Base-by-base conservation (phyloP, 2,329 filamentous ascomycete genomes). In the Monosporascus sp. region DNA sequence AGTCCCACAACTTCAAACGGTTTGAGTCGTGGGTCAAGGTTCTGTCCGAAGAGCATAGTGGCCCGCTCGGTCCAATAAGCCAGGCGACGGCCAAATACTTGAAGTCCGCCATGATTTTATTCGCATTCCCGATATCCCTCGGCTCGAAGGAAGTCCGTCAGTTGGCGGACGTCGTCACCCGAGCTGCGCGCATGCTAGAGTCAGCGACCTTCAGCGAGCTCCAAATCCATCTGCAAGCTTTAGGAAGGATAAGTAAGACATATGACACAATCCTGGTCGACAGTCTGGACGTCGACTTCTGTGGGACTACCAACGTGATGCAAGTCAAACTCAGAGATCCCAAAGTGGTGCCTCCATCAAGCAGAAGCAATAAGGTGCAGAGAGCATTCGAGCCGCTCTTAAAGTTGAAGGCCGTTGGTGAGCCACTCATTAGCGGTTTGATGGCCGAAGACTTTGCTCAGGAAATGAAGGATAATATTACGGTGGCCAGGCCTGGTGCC, bases 341-440 rank as follows among this genome's bases (percentile, higher is more conserved):
- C 14, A 18, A 18, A 17, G 26, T 51, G 17, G 31, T 20, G 38
- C 18, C 40, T 15, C 49, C 40, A 15, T 44, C 14, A 15, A 14
- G 41, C n/a, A 44, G n/a, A 15, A 38, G 37, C 5, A 49, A 51
- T 31, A 46, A 51, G 41, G 8, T 51, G 26, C 49, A 51, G 26
- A 51, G 9, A 18, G 28, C 7, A 9, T 46, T 51, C 14, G 40
- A 51, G n/a, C 49, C 40, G 40, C 40, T 51, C 26, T 35, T 26
- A 28, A 46, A 35, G 18, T 28, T 44, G 40, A 51, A 26, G 28
- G 28, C n/a, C 9, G 28, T 37, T 14, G 18, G 14, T n/a, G 44
- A 51, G n/a, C n/a, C 37, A 26, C n/a, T 17, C 40, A 46, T 51
- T 24, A 24, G 37, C 37, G 49, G 49, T 11, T 17, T 51, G 26